Evolutionary conservation across 257 asterid species (phyloP).

Genomic region (Eucommia ulmoides): DNA sequence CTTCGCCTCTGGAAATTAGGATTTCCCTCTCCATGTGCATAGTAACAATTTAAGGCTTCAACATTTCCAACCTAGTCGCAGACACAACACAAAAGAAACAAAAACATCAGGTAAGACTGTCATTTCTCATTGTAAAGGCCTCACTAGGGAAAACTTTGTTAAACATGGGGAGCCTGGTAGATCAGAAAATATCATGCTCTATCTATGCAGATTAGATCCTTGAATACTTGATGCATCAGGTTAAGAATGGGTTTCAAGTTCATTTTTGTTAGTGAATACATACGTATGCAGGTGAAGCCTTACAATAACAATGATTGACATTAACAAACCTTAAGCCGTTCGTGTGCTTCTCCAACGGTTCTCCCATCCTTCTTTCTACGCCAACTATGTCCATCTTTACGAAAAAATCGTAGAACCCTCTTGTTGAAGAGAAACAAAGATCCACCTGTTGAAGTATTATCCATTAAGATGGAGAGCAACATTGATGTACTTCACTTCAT

Average conservation of each 20-base stretch:
- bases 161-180: too few relatives aligned
- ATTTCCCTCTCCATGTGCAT: slow-evolving; percentile 85
- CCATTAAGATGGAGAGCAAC: too few relatives aligned
- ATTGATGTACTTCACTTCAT: too few relatives aligned
- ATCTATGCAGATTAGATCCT: too few relatives aligned
- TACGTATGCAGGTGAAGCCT: too few relatives aligned
- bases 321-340: slow-evolving; percentile 73
- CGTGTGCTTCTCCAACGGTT: slow-evolving; percentile 93
- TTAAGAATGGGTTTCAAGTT: too few relatives aligned
- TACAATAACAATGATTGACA: too few relatives aligned
- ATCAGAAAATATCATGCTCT: too few relatives aligned
- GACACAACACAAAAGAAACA: too few relatives aligned
- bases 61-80: slow-evolving; percentile 72
- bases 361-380: slow-evolving; percentile 83
- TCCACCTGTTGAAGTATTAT: slow-evolving; percentile 68
- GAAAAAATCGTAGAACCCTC: slow-evolving; percentile 68
- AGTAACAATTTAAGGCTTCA: slow-evolving; percentile 89
- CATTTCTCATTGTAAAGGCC: slow-evolving; percentile 9
- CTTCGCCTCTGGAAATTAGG: slow-evolving; percentile 85
- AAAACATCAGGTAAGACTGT: slow-evolving; percentile 18
- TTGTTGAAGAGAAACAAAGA: slow-evolving; percentile 73
- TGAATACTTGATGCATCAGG: too few relatives aligned
- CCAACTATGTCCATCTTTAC: slow-evolving; percentile 96
- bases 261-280: too few relatives aligned
- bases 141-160: slow-evolving; percentile 4